These are phyloP conservation scores for Melanomma pulvis-pyrius DNA, from an alignment of 495 filamentous ascomycete species.

Conservation along the genomic window DNA sequence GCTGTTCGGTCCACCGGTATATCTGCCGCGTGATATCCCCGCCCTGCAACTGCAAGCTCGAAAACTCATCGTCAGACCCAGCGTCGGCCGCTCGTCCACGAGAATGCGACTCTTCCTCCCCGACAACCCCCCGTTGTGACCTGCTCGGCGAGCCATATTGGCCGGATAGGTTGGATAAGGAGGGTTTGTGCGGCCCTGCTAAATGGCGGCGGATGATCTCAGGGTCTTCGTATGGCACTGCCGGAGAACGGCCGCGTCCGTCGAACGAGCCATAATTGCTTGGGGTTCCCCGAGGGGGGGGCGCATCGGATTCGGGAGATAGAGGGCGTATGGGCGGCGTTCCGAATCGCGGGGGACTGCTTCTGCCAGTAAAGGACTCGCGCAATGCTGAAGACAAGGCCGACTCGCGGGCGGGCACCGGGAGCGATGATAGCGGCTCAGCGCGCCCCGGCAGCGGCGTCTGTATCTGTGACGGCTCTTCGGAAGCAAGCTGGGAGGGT, in stretches of 20 bases:
- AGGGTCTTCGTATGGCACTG: conserved; percentile 42
- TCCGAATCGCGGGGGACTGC: conserved; percentile 41
- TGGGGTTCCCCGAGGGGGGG: conserved; percentile 20
- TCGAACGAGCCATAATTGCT: conserved; percentile 44
- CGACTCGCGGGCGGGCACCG: conserved; percentile 45
- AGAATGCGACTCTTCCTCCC: conserved; percentile 19
- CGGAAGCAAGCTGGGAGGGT: conserved; percentile 34
- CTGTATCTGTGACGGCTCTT: conserved; percentile 33
- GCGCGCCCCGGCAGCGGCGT: conserved; percentile 44
- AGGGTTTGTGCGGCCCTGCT: conserved; percentile 38
- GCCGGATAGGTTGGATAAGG: conserved; percentile 32
- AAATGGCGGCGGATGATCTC: conserved; percentile 49
- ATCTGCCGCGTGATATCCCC: conserved; percentile 93
- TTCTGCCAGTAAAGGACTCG: conserved; percentile 37
- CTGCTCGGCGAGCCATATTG: conserved; percentile 31
- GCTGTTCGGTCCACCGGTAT: conserved; percentile 82
- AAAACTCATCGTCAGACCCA: conserved; percentile 76
- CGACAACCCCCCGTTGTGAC: conserved; percentile 4
- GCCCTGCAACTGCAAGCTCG: conserved; percentile 85
- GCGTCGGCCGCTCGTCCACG: conserved; percentile 13
- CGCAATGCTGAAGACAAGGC: conserved; percentile 46
- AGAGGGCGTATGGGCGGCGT: conserved; percentile 39
- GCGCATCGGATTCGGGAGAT: conserved; percentile 23
- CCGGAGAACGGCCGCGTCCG: conserved; percentile 38
- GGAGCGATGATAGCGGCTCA: conserved; percentile 35